Conservation (phyloP, 441 rosid species). For the Populus hybrid region DNA sequence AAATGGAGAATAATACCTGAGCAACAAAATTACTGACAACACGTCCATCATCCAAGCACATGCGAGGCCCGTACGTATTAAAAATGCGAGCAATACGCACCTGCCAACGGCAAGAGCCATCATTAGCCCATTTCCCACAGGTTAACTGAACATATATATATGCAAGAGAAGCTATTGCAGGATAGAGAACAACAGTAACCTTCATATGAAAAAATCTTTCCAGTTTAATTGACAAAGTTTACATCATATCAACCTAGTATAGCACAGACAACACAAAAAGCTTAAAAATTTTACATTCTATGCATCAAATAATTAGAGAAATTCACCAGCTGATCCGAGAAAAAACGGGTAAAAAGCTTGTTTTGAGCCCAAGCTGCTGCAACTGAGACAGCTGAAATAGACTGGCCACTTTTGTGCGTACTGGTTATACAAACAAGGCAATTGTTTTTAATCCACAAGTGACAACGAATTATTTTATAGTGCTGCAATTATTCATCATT, state of each 20-base stretch:
- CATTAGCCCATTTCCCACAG: constrained; percentile 3
- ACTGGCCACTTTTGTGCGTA: too few species aligned
- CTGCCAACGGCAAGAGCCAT: constrained; percentile 35
- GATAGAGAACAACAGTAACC: neutral
- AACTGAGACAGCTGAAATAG: neutral
- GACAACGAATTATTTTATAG: too few species aligned
- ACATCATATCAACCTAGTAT: neutral
- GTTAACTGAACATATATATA: neutral
- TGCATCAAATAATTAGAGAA: neutral
- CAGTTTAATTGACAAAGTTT: neutral
- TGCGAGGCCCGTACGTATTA: constrained; percentile 96
- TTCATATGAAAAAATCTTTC: neutral
- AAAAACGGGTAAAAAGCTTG: neutral
- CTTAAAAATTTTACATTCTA: neutral
- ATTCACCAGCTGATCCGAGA: neutral
- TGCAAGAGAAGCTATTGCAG: neutral
- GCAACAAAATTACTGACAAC: constrained; percentile 99
- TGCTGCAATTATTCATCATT: too few species aligned
- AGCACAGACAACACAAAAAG: neutral
- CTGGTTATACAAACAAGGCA: neutral
- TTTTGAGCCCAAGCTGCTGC: neutral
- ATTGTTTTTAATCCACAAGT: too few species aligned
- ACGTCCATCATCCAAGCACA: constrained; percentile 99
- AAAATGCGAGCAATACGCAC: constrained; percentile 97
- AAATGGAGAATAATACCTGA: constrained; percentile 52